phyloP scores from a whole-genome alignment of 352 stramenopile genomes.

The Pythium sukuiense region DNA sequence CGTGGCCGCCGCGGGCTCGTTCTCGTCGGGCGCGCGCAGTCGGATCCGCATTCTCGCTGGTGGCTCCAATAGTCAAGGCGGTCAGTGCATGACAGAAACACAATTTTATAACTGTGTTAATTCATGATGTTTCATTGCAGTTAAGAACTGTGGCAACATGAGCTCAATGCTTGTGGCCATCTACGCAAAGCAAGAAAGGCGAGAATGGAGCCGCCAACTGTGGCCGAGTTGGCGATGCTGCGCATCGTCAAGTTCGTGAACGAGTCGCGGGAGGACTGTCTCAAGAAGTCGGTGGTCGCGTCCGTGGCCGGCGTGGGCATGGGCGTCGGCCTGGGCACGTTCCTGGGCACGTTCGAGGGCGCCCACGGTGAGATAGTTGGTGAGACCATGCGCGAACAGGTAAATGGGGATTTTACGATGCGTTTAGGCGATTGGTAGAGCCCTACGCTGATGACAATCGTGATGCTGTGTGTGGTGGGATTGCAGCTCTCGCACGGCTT shows the following conservation, averaged over 20 bases:
- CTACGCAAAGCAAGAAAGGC: not conserved
- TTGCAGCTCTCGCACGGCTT: slow-evolving; percentile 82
- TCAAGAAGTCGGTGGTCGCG: slow-evolving; percentile 83
- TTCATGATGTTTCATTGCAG: not conserved
- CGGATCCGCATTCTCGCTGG: slow-evolving; percentile 46
- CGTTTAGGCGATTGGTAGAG: not conserved
- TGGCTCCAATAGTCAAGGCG: slow-evolving; percentile 4
- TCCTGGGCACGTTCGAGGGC: slow-evolving; percentile 87
- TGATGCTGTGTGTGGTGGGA: not conserved
- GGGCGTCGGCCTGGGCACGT: slow-evolving; percentile 81
- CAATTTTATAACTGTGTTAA: not conserved
- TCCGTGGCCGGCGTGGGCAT: slow-evolving; percentile 68
- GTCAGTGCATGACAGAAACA: not conserved
- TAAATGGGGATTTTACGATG: not conserved
- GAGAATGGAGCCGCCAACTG: slow-evolving; percentile 27
- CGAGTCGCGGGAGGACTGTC: slow-evolving; percentile 80
- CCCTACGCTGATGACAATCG: not conserved
- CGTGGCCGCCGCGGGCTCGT: slow-evolving; percentile 35
- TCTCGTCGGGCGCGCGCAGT: slow-evolving; percentile 56
- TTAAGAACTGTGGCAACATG: slow-evolving; percentile 14
- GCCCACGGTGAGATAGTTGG: slow-evolving; percentile 84
- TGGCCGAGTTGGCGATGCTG: slow-evolving; percentile 40
- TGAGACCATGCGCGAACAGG: slow-evolving; percentile 85
- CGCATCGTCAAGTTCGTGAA: slow-evolving; percentile 71
- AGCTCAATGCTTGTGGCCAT: not conserved